phyloP scores from a whole-genome alignment of 352 stramenopile species.

The Globisporangium irregulare region DNA sequence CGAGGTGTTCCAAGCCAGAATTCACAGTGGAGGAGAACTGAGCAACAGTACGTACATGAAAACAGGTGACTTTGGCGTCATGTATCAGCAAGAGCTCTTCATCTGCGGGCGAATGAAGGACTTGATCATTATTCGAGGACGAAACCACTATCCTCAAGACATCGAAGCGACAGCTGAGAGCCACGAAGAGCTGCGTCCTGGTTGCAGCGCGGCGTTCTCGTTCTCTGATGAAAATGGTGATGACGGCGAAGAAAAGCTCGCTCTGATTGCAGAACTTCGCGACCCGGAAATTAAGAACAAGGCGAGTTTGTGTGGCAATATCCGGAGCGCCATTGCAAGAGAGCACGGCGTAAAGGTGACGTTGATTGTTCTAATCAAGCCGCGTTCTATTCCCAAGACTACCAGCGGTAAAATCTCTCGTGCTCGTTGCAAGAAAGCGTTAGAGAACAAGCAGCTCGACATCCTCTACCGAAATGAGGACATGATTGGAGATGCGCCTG shows the following conservation, averaged over 20 bases:
- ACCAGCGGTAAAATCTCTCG: constrained; percentile 98
- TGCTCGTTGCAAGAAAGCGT: constrained; percentile 74
- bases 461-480: constrained; percentile 82
- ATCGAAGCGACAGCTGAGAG: constrained; percentile 93
- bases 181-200: constrained; percentile 83
- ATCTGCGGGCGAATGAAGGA: constrained; percentile 99
- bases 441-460: constrained; percentile 56
- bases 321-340: constrained; percentile 59
- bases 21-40: constrained; percentile 34
- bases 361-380: constrained; percentile 90
- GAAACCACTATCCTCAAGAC: constrained; percentile 99
- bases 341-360: constrained; percentile 88
- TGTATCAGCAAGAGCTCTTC: constrained; percentile 95
- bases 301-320: constrained; percentile 70
- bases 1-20: constrained; percentile 86
- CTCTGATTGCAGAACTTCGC: constrained; percentile 75
- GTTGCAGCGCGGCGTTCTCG: constrained; percentile 95
- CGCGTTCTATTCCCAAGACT: constrained; percentile 96
- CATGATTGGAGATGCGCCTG: constrained; percentile 51
- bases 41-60: constrained; percentile 74
- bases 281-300: constrained; percentile 62
- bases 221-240: constrained; percentile 33
- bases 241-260: constrained; percentile 66
- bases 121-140: constrained; percentile 98
- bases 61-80: constrained; percentile 97